Evolutionary conservation across 1,139 yeast species (phyloP), one percentile per base, ranked within the genome.

Genomic region (Suhomyces taliae): DNA sequence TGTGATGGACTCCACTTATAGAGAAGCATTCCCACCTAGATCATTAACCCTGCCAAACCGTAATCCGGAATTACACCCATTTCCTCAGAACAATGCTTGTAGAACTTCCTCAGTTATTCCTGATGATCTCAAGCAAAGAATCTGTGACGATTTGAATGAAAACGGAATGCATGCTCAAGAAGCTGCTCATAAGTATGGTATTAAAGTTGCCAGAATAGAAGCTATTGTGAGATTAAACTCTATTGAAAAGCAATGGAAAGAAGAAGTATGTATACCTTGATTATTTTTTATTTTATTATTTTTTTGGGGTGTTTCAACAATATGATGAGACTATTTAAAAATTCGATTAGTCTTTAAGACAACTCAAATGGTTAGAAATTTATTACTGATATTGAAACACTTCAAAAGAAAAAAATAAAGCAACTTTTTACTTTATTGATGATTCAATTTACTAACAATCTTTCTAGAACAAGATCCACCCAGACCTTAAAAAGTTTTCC

Each of bases 291-390:
- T 27, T 10, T 34, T 12, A 32, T 33, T 29, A 3, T 29, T 4
- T 9, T 43, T 35, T 10, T 27, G 34, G 36, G 1, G 24, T 19
- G 4, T 4, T n/a, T 27, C 27, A 42, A 32, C 43, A 37, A 39
- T 37, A 70, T 76, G 83, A 79, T 78, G 84, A 77, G 72, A 62
- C 64, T 63, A 66, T 61, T 57, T 58, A 55, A 55, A 59, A 58
- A 56, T 71, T 79, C 85, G 90, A 85, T 85, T 85, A 85, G 90
- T 85, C 90, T 85, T 85, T 72, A 85, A 85, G 90, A 85, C 90
- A 70, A 50, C 56, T 50, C 24, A 64, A 60, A 73, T 80, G 88
- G 88, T 83, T 83, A 77, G 38, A 58, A 78, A 62, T 64, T 63
- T 53, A 56, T 55, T 53, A 53, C 66, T 60, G 64, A 60, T 41